Conservation (phyloP, 2,329 filamentous ascomycete species). For the Ophiostoma populinum region DNA sequence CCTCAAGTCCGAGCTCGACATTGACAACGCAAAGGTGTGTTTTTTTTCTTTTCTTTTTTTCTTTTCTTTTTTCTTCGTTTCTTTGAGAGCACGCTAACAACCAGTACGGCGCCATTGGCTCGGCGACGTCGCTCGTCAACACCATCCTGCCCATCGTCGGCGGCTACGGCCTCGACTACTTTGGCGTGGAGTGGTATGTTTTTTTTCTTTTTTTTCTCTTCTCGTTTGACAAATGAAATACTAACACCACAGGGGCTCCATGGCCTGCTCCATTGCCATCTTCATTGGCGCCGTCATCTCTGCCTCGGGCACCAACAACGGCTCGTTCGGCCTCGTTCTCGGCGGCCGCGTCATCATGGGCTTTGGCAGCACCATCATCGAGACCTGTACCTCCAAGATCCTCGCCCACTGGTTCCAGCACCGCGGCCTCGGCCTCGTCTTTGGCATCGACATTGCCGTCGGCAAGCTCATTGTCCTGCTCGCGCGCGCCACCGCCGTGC, state of each 20-base stretch:
- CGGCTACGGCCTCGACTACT: conserved; percentile 14
- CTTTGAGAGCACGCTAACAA: too few species aligned
- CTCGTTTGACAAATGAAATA: too few species aligned
- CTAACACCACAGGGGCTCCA: conserved; percentile 9
- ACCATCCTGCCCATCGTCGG: conserved; percentile 14
- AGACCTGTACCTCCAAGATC: conserved; percentile 16
- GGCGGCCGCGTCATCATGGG: conserved; percentile 14
- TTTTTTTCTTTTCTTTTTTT: too few species aligned
- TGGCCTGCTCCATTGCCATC: conserved; percentile 13
- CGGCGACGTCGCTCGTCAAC: conserved; percentile 14
- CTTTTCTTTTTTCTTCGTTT: too few species aligned
- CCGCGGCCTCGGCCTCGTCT: conserved; percentile 12
- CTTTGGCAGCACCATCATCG: conserved; percentile 15
- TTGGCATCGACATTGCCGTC: conserved; percentile 13
- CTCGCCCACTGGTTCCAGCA: conserved; percentile 15
- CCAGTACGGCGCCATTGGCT: conserved; percentile 14
- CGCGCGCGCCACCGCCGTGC: conserved; percentile 14
- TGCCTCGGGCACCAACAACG: conserved; percentile 12
- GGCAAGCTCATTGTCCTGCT: conserved; percentile 14
- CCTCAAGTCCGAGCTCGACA: conserved; percentile 11
- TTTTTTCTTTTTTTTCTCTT: neutral
- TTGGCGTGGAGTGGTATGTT: conserved; percentile 14
- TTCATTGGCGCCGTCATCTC: conserved; percentile 14
- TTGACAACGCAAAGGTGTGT: conserved; percentile 12
- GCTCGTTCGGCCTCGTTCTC: conserved; percentile 12